Percentiles rank a stretch among this genome's conserved stretches.
Conservation (phyloP, 352 stramenopile genomes). For the Pythium phragmitis region DNA sequence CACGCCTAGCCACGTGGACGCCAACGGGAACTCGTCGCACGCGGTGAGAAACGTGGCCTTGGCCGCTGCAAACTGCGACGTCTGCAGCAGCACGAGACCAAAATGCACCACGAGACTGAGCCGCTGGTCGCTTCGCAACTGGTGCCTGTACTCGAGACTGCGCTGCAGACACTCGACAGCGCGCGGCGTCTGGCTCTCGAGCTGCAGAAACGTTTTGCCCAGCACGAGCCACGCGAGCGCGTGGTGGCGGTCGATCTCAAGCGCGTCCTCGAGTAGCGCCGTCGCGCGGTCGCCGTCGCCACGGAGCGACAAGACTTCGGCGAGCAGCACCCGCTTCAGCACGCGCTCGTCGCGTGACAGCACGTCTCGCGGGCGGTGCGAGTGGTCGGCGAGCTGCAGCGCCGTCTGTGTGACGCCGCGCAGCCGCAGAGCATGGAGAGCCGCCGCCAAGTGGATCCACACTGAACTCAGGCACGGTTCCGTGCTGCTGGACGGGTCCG, state of each 20-base stretch:
- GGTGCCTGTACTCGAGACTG: conserved; percentile 35
- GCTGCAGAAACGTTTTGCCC: conserved; percentile 41
- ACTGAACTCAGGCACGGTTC: conserved; percentile 37
- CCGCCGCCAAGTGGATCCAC: conserved; percentile 60
- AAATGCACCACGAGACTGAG: conserved; percentile 57
- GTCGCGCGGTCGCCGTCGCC: conserved; percentile 30
- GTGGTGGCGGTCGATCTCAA: conserved; percentile 57
- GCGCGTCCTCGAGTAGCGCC: conserved; percentile 47
- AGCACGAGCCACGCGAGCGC: conserved; percentile 59
- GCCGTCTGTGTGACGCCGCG: conserved; percentile 31
- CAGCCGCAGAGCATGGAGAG: conserved; percentile 45
- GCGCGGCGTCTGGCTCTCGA: conserved; percentile 39
- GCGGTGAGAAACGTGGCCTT: conserved; percentile 55
- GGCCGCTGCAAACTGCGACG: conserved; percentile 53
- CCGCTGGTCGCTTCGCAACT: conserved; percentile 32
- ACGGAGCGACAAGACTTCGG: conserved; percentile 36
- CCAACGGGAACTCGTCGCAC: conserved; percentile 60
- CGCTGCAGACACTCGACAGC: conserved; percentile 57
- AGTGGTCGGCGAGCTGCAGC: conserved; percentile 41
- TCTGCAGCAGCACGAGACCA: conserved; percentile 60
- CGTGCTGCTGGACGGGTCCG: not conserved
- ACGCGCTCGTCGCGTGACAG: conserved; percentile 49
- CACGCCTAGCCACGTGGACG: conserved; percentile 78
- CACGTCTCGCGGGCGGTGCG: conserved; percentile 36
- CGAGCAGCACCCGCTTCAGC: conserved; percentile 44